These are phyloP conservation scores for Fagus sylvatica DNA, from an alignment of 306 rosid species.

Conservation along the genomic window DNA sequence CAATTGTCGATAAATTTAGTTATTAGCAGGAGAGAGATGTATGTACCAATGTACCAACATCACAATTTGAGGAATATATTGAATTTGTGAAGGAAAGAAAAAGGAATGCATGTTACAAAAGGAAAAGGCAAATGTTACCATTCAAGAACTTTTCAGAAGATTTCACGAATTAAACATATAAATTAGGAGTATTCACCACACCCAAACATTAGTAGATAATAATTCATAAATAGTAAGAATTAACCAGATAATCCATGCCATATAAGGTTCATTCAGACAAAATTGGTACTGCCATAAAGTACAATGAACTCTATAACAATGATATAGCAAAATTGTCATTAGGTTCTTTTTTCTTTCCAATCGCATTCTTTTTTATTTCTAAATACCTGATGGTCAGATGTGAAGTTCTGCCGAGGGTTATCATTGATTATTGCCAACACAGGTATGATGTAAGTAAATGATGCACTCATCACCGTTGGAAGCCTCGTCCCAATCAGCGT, in stretches of 20 bases:
- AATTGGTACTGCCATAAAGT: background rate
- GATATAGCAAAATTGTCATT: background rate
- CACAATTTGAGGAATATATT: background rate
- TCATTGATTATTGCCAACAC: constrained; percentile 75
- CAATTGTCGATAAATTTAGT: background rate
- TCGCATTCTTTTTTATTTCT: background rate
- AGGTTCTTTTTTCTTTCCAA: background rate
- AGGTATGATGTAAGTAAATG: constrained; percentile 66
- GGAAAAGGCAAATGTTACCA: background rate
- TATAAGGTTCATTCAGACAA: background rate
- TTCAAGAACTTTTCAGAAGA: background rate
- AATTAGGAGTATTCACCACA: background rate
- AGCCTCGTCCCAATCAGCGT: constrained; percentile 84
- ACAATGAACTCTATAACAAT: background rate
- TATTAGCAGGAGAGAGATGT: background rate
- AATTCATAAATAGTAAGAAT: no score
- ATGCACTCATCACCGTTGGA: constrained; percentile 79
- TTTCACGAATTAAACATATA: background rate
- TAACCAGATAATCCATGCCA: background rate
- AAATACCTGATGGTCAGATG: constrained; percentile 66
- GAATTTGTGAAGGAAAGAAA: background rate
- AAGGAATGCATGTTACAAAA: background rate
- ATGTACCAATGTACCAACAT: background rate
- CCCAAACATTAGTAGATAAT: no score
- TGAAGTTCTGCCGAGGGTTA: constrained; percentile 44